These are phyloP conservation scores for Neurospora sp. DNA, from an alignment of 2,329 filamentous ascomycete species.

Conservation along the genomic window DNA sequence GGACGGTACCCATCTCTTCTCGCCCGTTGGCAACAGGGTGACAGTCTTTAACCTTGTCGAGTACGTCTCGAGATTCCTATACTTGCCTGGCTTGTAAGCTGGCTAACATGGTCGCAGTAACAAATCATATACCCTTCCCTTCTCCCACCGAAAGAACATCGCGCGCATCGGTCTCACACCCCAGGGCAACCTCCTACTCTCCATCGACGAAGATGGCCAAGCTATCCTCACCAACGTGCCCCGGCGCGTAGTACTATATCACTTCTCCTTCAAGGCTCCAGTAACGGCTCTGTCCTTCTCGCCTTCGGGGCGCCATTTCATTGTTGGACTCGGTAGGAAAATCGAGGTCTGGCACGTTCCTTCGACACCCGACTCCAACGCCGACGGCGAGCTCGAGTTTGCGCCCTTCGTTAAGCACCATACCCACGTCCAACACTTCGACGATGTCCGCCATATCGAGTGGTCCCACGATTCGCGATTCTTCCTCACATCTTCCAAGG, in stretches of 20 bases:
- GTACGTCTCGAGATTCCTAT: slow-evolving; percentile 36
- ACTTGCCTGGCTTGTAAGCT: slow-evolving; percentile 14
- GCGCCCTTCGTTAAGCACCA: slow-evolving; percentile 87
- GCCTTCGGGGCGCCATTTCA: slow-evolving; percentile 83
- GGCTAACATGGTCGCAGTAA: slow-evolving; percentile 45
- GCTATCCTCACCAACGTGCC: slow-evolving; percentile 88
- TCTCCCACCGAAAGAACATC: slow-evolving; percentile 92
- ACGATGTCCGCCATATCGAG: slow-evolving; percentile 73
- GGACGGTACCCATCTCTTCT: slow-evolving; percentile 91
- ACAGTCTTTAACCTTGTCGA: slow-evolving; percentile 94
- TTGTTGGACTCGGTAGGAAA: slow-evolving; percentile 74
- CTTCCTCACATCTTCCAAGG: slow-evolving; percentile 84
- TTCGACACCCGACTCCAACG: slow-evolving; percentile 70
- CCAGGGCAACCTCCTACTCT: slow-evolving; percentile 81
- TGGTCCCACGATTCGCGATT: slow-evolving; percentile 97
- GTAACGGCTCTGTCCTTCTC: slow-evolving; percentile 83
- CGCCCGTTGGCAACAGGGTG: slow-evolving; percentile 91
- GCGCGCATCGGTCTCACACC: slow-evolving; percentile 79
- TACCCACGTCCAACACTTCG: slow-evolving; percentile 80
- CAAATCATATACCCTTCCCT: slow-evolving; percentile 77
- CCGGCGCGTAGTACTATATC: slow-evolving; percentile 76
- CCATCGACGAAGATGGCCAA: slow-evolving; percentile 87
- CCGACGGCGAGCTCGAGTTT: slow-evolving; percentile 79
- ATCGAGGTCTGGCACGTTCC: slow-evolving; percentile 96
- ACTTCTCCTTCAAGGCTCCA: slow-evolving; percentile 86